Percentiles rank a stretch among this genome's conserved stretches.
Conservation (phyloP, 83 land plant species). For the Thuja plicata region DNA sequence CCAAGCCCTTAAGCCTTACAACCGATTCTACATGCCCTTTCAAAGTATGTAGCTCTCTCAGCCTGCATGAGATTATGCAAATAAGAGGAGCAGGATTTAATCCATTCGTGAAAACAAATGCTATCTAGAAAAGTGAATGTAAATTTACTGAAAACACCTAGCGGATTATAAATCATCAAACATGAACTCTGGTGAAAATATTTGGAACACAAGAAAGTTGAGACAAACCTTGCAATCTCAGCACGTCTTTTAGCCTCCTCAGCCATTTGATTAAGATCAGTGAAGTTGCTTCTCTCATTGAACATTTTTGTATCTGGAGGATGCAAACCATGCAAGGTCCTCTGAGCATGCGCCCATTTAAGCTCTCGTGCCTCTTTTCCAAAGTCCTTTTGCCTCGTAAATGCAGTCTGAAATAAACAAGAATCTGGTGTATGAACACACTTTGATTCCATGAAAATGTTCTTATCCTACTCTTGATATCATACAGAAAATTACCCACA, state of each 20-base stretch:
- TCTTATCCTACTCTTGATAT: neutral
- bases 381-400: conserved; percentile 81
- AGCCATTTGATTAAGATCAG: conserved; percentile 76
- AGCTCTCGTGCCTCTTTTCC: conserved; percentile 82
- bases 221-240: conserved; percentile 71
- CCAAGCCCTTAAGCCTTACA: conserved; percentile 32
- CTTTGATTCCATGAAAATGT: no score
- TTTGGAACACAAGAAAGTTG: neutral
- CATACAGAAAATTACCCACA: neutral
- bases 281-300: conserved; percentile 51
- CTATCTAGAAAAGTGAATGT: neutral
- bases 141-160: neutral
- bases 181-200: neutral
- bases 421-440: neutral
- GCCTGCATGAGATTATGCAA: conserved; percentile 10
- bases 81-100: neutral
- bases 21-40: conserved; percentile 37
- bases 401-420: conserved; percentile 57
- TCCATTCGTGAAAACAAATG: neutral
- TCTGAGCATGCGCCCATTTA: conserved; percentile 86
- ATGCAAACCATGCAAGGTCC: conserved; percentile 84
- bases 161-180: neutral
- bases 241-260: conserved; percentile 85
- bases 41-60: conserved; percentile 24
- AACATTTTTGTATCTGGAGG: conserved; percentile 61